Evolutionary conservation across 129 eudicot species (phyloP).

Genomic region (Smallanthus sonchifolius): DNA sequence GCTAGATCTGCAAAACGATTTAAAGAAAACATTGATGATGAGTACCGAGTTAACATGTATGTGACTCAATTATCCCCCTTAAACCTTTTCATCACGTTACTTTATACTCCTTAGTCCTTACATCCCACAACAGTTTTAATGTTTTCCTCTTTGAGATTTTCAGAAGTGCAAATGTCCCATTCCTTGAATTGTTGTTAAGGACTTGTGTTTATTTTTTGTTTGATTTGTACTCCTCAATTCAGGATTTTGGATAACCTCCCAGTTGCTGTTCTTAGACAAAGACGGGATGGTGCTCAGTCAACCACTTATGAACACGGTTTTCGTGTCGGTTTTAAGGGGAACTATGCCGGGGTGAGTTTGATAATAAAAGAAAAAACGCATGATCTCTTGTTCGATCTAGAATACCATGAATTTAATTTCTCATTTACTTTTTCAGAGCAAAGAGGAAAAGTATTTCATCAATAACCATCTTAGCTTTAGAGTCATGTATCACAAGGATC

Average conservation of each 20-base stretch:
- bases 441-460: constrained; percentile 86
- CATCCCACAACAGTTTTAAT: neutral
- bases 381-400: neutral
- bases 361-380: neutral
- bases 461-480: constrained; percentile 90
- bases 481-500: constrained; percentile 94
- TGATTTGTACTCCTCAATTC: constrained; percentile 18
- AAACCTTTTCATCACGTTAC: neutral
- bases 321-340: constrained; percentile 96
- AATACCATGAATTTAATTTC: constrained; percentile 2
- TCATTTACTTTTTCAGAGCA: constrained; percentile 51
- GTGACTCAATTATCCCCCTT: constrained; percentile 8
- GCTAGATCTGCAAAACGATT: constrained; percentile 78
- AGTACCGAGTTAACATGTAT: constrained; percentile 90
- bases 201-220: neutral
- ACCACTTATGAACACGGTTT: constrained; percentile 91
- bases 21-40: constrained; percentile 91
- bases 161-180: neutral
- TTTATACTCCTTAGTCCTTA: neutral
- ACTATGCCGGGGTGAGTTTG: constrained; percentile 83
- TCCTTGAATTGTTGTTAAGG: neutral
- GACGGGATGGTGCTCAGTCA: constrained; percentile 75
- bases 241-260: constrained; percentile 94
- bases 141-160: neutral
- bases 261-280: constrained; percentile 89